Evolutionary conservation across 1,139 yeast genomes (phyloP), one percentile per base, ranked within the genome.

Genomic region (Kodamaea ohmeri): DNA sequence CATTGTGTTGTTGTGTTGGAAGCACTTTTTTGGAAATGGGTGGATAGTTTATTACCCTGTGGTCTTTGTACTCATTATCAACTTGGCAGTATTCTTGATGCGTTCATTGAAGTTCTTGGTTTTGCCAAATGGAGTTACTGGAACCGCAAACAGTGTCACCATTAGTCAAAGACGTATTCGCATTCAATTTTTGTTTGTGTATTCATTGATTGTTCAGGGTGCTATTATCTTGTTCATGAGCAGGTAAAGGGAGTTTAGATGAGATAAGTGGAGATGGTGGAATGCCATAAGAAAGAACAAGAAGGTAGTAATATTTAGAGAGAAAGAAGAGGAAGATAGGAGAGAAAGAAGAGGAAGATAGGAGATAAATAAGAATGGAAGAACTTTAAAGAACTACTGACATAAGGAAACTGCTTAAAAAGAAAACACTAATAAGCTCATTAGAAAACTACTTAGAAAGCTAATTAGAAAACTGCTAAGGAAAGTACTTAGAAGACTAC

Each of bases 51-150:
- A 76, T 61, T 54, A 70, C 58, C 48, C 63, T 25, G 52, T 68
- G 49, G 65, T 76, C 38, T 46, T 72, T 39, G 66, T 76, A 31
- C 54, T 65, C 21, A 65, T 69, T 42, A 70, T 81, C 22, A 65
- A 62, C 35, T 76, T 80, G 54, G 83, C 88, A 5, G 78, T 83
- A 42, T 84, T 83, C 54, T 70, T 84, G 56, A 73, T 94, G 77
- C 76, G 99, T 55, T 85, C 96, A 5, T 76, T 94, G 53, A 78
- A 89, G 58, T 82, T 80, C 51, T 73, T 89, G 66, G 73, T 88
- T 41, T 71, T 83, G 61, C 80, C 84, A 46, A 55, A 53, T 36
- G 53, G 61, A 7, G 62, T 61, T 33, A 60, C 67, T 48, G 63
- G 67, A 37, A 71, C 73, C 42, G 64, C 79, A 25, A 76, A 76